A percentile compares a stretch with the other conserved stretches of the same genome.
Conservation (phyloP, 1,139 yeast species). For the Meyerozyma carpophila region DNA sequence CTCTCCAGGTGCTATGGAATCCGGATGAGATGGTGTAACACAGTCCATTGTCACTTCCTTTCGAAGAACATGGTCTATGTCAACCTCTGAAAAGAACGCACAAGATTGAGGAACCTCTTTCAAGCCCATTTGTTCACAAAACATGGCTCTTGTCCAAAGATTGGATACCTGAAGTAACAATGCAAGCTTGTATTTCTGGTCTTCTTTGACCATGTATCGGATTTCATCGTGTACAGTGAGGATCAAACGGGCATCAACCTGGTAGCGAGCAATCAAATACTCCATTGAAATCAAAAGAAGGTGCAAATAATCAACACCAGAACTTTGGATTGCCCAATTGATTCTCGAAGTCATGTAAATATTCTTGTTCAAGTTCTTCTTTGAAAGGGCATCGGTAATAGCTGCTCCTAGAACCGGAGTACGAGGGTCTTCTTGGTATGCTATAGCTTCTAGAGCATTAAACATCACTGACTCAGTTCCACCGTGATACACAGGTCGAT, state of each 20-base stretch:
- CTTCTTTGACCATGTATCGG: slow-evolving; percentile 69
- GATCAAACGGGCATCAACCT: slow-evolving; percentile 71
- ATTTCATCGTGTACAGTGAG: slow-evolving; percentile 96
- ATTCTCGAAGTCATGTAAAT: slow-evolving; percentile 84
- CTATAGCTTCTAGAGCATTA: slow-evolving; percentile 82
- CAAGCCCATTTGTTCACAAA: slow-evolving; percentile 88
- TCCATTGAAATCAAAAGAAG: slow-evolving; percentile 84
- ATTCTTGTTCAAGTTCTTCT: slow-evolving; percentile 55
- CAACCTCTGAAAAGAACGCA: slow-evolving; percentile 94
- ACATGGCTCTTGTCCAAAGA: slow-evolving; percentile 95
- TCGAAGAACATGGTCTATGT: slow-evolving; percentile 79
- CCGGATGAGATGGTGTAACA: slow-evolving; percentile 80
- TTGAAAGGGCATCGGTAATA: slow-evolving; percentile 77
- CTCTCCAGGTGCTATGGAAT: slow-evolving; percentile 74
- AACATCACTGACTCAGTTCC: slow-evolving; percentile 93
- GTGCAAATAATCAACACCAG: slow-evolving; percentile 96
- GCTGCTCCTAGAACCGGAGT: slow-evolving; percentile 95
- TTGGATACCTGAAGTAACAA: slow-evolving; percentile 84
- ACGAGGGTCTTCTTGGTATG: slow-evolving; percentile 73
- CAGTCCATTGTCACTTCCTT: slow-evolving; percentile 89
- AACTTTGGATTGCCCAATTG: slow-evolving; percentile 97
- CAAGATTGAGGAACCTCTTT: slow-evolving; percentile 88
- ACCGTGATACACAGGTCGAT: slow-evolving; percentile 61
- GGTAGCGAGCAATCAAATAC: slow-evolving; percentile 59
- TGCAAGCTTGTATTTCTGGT: slow-evolving; percentile 71